Evolutionary conservation across 2,329 filamentous ascomycete genomes (phyloP), one percentile per base, ranked within the genome.

Genomic region (Fusarium illudens): DNA sequence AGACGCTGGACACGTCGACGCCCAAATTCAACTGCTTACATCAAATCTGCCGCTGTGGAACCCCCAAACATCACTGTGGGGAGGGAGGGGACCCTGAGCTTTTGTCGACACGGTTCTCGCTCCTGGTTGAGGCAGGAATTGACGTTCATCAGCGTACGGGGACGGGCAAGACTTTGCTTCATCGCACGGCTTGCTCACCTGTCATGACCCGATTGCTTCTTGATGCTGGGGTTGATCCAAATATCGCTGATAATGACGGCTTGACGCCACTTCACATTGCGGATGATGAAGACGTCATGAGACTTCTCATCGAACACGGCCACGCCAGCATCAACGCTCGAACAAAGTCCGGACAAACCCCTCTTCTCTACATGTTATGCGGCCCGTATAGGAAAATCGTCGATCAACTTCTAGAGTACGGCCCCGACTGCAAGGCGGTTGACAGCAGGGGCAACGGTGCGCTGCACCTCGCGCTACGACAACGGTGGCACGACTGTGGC

Each of bases 291-390:
- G 65, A 74, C 10, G 53, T 50, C 4, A 46, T 75, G 11, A 37
- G 20, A 3, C 56, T 74, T 10, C 66, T 78, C 1, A 34, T 77
- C 3, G 71, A 76, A n/a, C 32, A 64, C 7, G 74, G 73, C 2
- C 58, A 71, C 25, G 72, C 65, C 2, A 39, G 74, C 20, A 58
- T 76, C n/a, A 68, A 78, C 30, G 51, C 62, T 12, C 33, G 13
- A 13, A 20, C 37, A 0, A 13, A 17, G 9, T 56, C 71, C 37
- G 70, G 71, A 10, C 29, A 30, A 11, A 74, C 71, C 0, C 75
- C 71, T 9, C 67, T 77, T 13, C 39, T 71, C 4, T 52, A 49
- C 13, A 20, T 60, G 17, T 7, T 71, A 44, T n/a, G n/a, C n/a
- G 1, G 2, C 19, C 19, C 4, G 13, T 4, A 15, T 7, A n/a